These are phyloP conservation scores for Suillus americanus DNA, from an alignment of 768 basidiomycete genomes.

Conservation along the genomic window DNA sequence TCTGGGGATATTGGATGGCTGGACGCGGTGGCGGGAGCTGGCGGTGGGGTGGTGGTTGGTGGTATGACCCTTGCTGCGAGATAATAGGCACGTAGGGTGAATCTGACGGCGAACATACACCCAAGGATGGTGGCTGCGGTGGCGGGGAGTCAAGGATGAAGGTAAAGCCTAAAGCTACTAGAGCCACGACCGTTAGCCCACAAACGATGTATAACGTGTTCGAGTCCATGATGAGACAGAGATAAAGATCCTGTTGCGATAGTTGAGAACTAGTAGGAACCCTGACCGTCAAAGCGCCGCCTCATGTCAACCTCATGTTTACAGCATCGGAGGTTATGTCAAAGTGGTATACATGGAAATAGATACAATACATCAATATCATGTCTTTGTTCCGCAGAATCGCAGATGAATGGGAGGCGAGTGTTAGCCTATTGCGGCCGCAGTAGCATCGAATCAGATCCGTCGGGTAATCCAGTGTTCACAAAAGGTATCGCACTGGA, in stretches of 20 bases:
- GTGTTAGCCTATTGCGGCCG: neutral
- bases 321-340: neutral
- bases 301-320: neutral
- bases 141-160: neutral
- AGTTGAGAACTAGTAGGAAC: neutral
- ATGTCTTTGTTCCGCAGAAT: neutral
- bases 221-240: neutral
- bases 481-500: neutral
- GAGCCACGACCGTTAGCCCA: neutral
- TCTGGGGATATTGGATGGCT: neutral
- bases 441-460: neutral
- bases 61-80: neutral
- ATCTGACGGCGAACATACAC: neutral
- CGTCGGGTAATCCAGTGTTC: neutral
- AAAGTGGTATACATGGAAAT: constrained; percentile 1
- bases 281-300: neutral
- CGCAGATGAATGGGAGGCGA: neutral
- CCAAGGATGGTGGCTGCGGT: neutral
- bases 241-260: neutral
- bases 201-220: neutral
- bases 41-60: neutral
- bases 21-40: neutral
- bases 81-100: neutral
- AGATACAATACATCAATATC: neutral
- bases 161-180: neutral